Evolutionary conservation across 2,329 filamentous ascomycete genomes (phyloP), one percentile per base, ranked within the genome.

Genomic region (Diplocarpon mali): DNA sequence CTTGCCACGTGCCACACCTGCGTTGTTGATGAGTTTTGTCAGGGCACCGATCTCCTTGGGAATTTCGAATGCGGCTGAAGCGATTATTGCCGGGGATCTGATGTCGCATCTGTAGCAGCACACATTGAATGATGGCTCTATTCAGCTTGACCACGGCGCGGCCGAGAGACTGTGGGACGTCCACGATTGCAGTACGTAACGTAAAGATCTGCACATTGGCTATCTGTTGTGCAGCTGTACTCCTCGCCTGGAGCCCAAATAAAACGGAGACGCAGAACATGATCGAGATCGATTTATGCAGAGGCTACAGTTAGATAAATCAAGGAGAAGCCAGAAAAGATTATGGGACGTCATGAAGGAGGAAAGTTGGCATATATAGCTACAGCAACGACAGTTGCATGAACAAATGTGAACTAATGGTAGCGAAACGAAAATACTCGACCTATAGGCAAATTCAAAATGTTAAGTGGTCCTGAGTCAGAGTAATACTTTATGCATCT

Each of bases 11-110:
- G 69, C 73, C 24, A 82, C 71, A 48, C 80, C 81, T 8, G 82
- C 81, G 57, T 85, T 85, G 66, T 84, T 83, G 65, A 85, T 80
- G 3, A 87, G 67, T 49, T 87, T 67, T 0, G 80, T 85, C 0
- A 82, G 83, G 39, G 74, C 57, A 45, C 81, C 82, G 45, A 84
- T 66, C 11, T 71, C 60, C 27, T 62, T 60, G 42, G 74, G 70
- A 56, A 86, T 71, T 4, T 65, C 57, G 11, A 67, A 56, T 1
- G 76, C 78, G 5, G 71, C 70, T 2, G 64, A 60, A 6, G 68
- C 59, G 53, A 85, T 71, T 30, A 67, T 68, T 12, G 68, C 58
- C 3, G 73, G 65, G 0, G 72, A 78, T 39, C 78, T 76, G 52
- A 88, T 73, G 62, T 89, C 82, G 65, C 79, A 83, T 53, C 78